These are phyloP conservation scores for Fusarium sambucinum DNA, from an alignment of 2,329 filamentous ascomycete genomes.

Conservation along the genomic window DNA sequence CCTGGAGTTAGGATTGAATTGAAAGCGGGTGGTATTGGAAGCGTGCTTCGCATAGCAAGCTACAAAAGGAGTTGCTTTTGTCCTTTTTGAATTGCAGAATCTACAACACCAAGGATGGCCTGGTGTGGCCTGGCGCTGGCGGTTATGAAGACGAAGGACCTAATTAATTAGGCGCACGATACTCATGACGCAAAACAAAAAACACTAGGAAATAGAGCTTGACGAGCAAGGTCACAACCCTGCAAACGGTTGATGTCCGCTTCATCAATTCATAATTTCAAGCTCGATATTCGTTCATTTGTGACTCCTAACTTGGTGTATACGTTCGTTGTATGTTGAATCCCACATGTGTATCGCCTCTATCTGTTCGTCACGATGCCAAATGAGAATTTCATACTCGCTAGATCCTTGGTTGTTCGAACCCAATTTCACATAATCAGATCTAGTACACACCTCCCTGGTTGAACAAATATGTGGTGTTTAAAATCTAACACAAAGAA, in stretches of 20 bases:
- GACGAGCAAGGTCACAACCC: slow-evolving; percentile 11
- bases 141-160: slow-evolving; percentile 39
- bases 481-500: neutral
- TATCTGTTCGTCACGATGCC: no score
- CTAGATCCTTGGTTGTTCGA: neutral
- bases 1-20: slow-evolving; percentile 49
- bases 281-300: slow-evolving; percentile 16
- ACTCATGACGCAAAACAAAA: slow-evolving; percentile 33
- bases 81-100: slow-evolving; percentile 45
- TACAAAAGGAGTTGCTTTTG: slow-evolving; percentile 40
- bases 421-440: neutral
- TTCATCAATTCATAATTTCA: slow-evolving; percentile 35
- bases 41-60: slow-evolving; percentile 35
- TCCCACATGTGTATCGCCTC: neutral
- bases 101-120: slow-evolving; percentile 36
- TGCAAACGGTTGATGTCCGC: slow-evolving; percentile 1
- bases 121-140: slow-evolving; percentile 41
- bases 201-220: slow-evolving; percentile 34
- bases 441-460: neutral
- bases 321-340: no score
- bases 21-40: slow-evolving; percentile 38
- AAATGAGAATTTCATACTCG: neutral
- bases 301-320: no score
- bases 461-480: neutral
- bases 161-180: slow-evolving; percentile 42